These are phyloP conservation scores for Phytophthora uliginosa DNA, from an alignment of 352 stramenopile genomes.

Conservation along the genomic window DNA sequence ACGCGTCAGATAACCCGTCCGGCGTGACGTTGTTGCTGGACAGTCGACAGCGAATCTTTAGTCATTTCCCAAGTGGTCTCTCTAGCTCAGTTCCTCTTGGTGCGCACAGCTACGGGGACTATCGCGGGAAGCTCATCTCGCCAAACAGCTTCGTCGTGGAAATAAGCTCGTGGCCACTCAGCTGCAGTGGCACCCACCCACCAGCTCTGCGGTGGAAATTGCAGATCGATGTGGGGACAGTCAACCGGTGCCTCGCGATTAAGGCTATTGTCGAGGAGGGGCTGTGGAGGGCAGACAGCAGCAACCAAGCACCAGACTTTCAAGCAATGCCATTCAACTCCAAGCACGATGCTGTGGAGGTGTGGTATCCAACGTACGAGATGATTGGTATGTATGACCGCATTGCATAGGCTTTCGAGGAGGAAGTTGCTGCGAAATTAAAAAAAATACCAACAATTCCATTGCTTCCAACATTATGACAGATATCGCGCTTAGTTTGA, in stretches of 20 bases:
- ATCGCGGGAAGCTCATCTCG: constrained; percentile 46
- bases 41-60: constrained; percentile 48
- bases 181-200: constrained; percentile 3
- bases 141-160: constrained; percentile 46
- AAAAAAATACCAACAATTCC: not conserved
- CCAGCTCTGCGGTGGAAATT: constrained; percentile 36
- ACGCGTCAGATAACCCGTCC: not conserved
- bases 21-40: constrained; percentile 55
- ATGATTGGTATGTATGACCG: constrained; percentile 31
- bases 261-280: constrained; percentile 31
- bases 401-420: constrained; percentile 6
- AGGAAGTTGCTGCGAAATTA: not conserved
- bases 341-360: constrained; percentile 26
- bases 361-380: constrained; percentile 33
- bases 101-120: constrained; percentile 51
- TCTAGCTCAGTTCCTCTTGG: constrained; percentile 47
- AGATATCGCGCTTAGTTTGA: not conserved
- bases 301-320: constrained; percentile 12
- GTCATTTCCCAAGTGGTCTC: constrained; percentile 55
- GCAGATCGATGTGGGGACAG: constrained; percentile 22
- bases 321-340: constrained; percentile 18
- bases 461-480: no score
- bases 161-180: constrained; percentile 36
- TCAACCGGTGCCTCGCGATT: constrained; percentile 9
- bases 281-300: constrained; percentile 9